A percentile compares a stretch with the other conserved stretches of the same genome.
phyloP scores from a whole-genome alignment of 2,329 filamentous ascomycete genomes.

The Knufia fluminis region DNA sequence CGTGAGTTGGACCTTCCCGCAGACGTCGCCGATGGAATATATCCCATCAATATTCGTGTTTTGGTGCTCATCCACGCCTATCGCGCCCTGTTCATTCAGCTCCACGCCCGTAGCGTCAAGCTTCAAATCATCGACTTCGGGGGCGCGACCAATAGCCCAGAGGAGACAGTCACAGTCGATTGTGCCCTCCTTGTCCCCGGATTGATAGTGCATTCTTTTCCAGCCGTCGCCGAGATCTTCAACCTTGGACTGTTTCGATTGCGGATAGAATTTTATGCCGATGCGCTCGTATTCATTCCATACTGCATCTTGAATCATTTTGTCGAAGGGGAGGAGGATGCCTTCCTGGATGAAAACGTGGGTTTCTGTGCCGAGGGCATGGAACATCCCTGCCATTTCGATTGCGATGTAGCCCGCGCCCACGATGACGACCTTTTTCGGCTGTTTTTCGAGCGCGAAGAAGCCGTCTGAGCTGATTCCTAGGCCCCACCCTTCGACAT shows the following conservation, averaged over 20 bases:
- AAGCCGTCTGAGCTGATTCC: slow-evolving; percentile 43
- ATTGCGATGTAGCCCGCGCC: slow-evolving; percentile 43
- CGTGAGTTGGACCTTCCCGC: slow-evolving; percentile 42
- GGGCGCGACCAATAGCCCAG: slow-evolving; percentile 39
- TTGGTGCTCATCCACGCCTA: slow-evolving; percentile 42
- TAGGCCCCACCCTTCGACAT: slow-evolving; percentile 35
- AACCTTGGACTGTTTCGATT: slow-evolving; percentile 37
- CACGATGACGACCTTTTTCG: slow-evolving; percentile 41
- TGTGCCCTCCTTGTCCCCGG: slow-evolving; percentile 29
- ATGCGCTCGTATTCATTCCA: slow-evolving; percentile 39
- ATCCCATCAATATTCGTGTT: slow-evolving; percentile 40
- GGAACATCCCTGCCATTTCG: slow-evolving; percentile 40
- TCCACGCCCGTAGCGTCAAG: slow-evolving; percentile 34
- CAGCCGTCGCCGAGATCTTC: slow-evolving; percentile 33
- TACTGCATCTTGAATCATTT: slow-evolving; percentile 42
- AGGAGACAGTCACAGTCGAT: slow-evolving; percentile 39
- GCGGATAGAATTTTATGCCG: slow-evolving; percentile 37
- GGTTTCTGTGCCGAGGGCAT: slow-evolving; percentile 38
- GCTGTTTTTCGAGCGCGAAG: slow-evolving; percentile 39
- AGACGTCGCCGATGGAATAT: slow-evolving; percentile 44
- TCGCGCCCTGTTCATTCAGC: slow-evolving; percentile 29
- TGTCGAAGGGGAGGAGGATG: slow-evolving; percentile 41
- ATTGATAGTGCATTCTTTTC: slow-evolving; percentile 32
- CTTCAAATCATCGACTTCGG: slow-evolving; percentile 34
- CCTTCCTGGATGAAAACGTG: slow-evolving; percentile 41